A percentile compares a stretch with the other conserved stretches of the same genome.
Conservation (phyloP, 148 eudicot genomes). For the Euryodendron excelsum region DNA sequence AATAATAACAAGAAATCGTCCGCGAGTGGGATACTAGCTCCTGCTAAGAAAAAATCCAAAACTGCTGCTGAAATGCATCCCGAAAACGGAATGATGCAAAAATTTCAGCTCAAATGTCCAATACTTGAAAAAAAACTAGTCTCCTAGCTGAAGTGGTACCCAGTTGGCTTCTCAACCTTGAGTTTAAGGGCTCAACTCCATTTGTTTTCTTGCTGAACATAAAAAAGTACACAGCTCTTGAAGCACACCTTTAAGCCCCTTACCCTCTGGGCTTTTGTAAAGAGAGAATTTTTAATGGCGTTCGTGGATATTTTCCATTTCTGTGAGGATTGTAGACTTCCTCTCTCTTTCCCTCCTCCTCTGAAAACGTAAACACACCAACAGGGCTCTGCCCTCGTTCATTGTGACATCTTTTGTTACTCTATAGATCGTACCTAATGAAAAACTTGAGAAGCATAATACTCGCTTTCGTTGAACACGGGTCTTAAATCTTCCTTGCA, state of each 20-base stretch:
- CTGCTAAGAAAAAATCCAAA: not conserved
- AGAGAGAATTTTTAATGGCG: not conserved
- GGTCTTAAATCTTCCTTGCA: constrained; percentile 93
- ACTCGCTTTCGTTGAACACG: constrained; percentile 95
- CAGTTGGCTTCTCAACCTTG: not conserved
- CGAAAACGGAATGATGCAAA: not conserved
- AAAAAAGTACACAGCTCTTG: no score
- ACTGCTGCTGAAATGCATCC: constrained; percentile 5
- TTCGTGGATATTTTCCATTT: constrained; percentile 3
- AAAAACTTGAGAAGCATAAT: constrained; percentile 95
- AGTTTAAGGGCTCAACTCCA: not conserved
- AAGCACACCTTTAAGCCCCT: no score
- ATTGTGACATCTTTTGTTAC: not conserved
- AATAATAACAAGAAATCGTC: not conserved
- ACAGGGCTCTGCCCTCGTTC: not conserved
- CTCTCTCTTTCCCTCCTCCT: not conserved
- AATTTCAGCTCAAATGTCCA: not conserved
- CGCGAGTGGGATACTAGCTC: not conserved
- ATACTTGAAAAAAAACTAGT: not conserved
- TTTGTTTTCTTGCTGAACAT: not conserved
- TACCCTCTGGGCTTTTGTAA: no score
- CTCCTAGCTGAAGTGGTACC: not conserved
- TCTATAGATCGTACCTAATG: constrained; percentile 38
- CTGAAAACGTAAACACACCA: not conserved
- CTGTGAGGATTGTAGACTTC: not conserved